Conservation (phyloP, 139 green algal species). For the Coccomyxa sp. region DNA sequence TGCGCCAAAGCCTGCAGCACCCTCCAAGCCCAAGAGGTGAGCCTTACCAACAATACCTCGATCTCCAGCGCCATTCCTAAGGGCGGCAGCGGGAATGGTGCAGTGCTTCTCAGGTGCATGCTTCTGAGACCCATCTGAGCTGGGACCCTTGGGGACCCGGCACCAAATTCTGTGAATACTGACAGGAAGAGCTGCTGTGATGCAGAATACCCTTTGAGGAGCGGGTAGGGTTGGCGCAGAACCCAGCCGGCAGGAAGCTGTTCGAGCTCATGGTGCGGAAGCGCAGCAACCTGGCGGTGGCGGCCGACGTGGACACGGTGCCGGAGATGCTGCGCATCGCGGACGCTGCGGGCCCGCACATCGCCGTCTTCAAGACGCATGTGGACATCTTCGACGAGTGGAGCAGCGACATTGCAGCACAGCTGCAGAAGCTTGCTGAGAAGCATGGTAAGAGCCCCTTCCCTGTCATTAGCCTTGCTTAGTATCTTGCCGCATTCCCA, state of each 20-base stretch:
- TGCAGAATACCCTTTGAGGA: constrained; percentile 77
- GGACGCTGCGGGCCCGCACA: constrained; percentile 67
- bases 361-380: constrained; percentile 98
- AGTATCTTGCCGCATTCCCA: no score
- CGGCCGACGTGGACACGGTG: constrained; percentile 87
- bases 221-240: constrained; percentile 63
- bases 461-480: no score
- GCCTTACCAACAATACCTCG: not conserved
- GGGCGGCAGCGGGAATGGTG: no score
- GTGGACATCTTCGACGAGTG: constrained; percentile 90
- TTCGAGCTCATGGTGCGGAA: constrained; percentile 92
- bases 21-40: constrained; percentile 42
- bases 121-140: no score
- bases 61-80: not conserved
- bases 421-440: constrained; percentile 66
- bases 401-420: constrained; percentile 28
- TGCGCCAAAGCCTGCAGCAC: constrained; percentile 18
- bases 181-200: not conserved
- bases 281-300: constrained; percentile 95
- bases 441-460: constrained; percentile 69
- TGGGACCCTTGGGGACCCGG: no score
- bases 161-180: no score
- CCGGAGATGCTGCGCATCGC: constrained; percentile 90
- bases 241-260: constrained; percentile 63
- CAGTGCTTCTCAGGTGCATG: not conserved